Percentiles rank a stretch among this genome's conserved stretches.
Conservation (phyloP, 306 rosid species). For the Lathyrus tuberosus region DNA sequence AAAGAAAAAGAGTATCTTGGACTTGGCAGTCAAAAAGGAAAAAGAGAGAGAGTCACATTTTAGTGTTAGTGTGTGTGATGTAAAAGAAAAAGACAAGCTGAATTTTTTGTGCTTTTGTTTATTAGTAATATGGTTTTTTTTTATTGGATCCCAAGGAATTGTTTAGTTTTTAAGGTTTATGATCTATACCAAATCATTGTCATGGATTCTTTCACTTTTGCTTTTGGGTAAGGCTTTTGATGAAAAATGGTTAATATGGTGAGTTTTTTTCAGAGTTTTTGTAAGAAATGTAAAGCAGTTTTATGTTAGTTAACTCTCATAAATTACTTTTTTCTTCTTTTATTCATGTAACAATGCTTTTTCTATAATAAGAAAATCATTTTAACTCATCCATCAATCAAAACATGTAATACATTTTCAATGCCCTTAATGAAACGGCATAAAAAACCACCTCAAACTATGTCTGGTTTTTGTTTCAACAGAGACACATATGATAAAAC, state of each 20-base stretch:
- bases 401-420: too few species aligned
- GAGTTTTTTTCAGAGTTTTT: background rate
- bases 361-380: background rate
- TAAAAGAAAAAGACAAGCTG: slow-evolving; percentile 47
- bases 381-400: too few species aligned
- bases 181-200: slow-evolving; percentile 48
- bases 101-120: slow-evolving; percentile 39
- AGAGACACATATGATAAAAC: background rate
- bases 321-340: background rate
- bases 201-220: slow-evolving; percentile 28
- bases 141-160: slow-evolving; percentile 42
- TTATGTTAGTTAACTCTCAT: background rate
- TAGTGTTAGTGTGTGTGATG: slow-evolving; percentile 47
- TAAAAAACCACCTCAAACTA: background rate
- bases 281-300: background rate
- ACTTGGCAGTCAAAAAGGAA: slow-evolving; percentile 68
- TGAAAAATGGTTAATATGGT: background rate
- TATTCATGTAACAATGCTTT: background rate
- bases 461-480: background rate
- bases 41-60: slow-evolving; percentile 36
- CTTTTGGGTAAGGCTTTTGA: background rate
- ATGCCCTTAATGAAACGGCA: too few species aligned
- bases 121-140: slow-evolving; percentile 41
- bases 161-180: slow-evolving; percentile 38
- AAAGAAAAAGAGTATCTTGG: slow-evolving; percentile 67